Evolutionary conservation across 2,329 filamentous ascomycete species (phyloP).

Genomic region (Trichoderma cornu-damae): DNA sequence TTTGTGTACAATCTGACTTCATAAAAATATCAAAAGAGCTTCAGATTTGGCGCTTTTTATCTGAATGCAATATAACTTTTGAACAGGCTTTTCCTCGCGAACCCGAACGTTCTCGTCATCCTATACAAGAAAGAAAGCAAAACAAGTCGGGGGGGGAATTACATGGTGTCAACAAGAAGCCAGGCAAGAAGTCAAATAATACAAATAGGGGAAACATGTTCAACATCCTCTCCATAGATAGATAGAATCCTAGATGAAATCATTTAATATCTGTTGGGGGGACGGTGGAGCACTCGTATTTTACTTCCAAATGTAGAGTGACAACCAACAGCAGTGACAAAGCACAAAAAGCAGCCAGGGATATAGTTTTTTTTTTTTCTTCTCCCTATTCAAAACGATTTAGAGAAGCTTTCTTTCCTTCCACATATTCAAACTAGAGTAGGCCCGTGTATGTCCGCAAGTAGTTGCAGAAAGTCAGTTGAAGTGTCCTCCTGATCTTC

Average conservation of each 20-base stretch:
- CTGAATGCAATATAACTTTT: slow-evolving; percentile 23
- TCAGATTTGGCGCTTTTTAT: slow-evolving; percentile 18
- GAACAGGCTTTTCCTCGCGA: background rate
- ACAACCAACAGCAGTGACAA: too few species aligned
- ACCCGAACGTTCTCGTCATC: background rate
- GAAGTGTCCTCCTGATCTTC: slow-evolving; percentile 29
- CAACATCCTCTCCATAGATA: slow-evolving; percentile 18
- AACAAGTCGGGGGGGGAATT: background rate
- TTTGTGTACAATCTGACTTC: slow-evolving; percentile 21
- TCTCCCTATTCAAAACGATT: background rate
- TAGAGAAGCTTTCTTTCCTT: too few species aligned
- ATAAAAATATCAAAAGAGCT: slow-evolving; percentile 20
- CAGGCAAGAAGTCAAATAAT: background rate
- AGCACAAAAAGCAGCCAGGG: background rate
- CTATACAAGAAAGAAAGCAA: background rate
- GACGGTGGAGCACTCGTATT: too few species aligned
- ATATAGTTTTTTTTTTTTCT: background rate
- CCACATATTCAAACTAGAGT: background rate
- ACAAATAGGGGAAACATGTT: slow-evolving; percentile 17
- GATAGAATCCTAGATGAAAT: background rate
- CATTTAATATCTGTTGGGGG: too few species aligned
- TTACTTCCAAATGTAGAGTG: too few species aligned
- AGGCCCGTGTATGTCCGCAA: slow-evolving; percentile 35
- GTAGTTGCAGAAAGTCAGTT: slow-evolving; percentile 26
- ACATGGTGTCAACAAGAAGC: background rate